Conservation (phyloP, 352 stramenopile species). For the Phytopythium vexans region DNA sequence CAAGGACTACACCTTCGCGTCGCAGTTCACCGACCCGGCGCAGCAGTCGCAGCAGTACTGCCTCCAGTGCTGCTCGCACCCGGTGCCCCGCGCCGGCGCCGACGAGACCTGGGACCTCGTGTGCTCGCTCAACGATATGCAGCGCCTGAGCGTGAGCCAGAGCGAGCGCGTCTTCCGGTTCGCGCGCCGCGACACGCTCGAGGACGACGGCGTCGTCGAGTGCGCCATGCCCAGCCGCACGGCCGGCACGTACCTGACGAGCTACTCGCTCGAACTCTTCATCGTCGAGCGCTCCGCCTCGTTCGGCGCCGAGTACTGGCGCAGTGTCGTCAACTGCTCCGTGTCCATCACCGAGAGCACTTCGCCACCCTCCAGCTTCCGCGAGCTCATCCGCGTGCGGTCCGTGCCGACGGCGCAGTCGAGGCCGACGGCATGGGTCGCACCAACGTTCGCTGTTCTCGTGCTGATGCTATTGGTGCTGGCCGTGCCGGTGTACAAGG, state of each 20-base stretch:
- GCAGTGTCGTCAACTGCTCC: constrained; percentile 64
- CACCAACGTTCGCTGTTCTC: constrained; percentile 17
- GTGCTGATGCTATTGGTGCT: constrained; percentile 18
- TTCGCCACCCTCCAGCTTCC: constrained; percentile 34
- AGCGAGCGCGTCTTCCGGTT: constrained; percentile 53
- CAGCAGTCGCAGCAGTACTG: constrained; percentile 48
- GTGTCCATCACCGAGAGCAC: constrained; percentile 49
- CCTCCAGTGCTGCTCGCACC: constrained; percentile 71
- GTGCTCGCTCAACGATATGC: constrained; percentile 61
- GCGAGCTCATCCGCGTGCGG: constrained; percentile 55
- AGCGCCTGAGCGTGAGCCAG: constrained; percentile 69
- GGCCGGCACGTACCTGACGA: constrained; percentile 40
- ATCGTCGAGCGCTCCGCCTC: constrained; percentile 46
- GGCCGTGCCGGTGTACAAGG: constrained; percentile 54
- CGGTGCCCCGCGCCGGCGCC: constrained; percentile 42
- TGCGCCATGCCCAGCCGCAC: constrained; percentile 58
- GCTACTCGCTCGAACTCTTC: constrained; percentile 53
- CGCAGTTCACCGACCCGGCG: constrained; percentile 48
- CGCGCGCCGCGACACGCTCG: constrained; percentile 45
- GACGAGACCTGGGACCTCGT: constrained; percentile 80
- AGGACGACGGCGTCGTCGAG: constrained; percentile 47
- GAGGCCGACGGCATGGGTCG: constrained; percentile 30
- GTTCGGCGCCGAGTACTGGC: constrained; percentile 58
- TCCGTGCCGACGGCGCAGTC: constrained; percentile 33
- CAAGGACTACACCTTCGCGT: constrained; percentile 56